Conservation (phyloP, 371 early-diverging fungal genomes). For the Apophysomyces ossiformis region DNA sequence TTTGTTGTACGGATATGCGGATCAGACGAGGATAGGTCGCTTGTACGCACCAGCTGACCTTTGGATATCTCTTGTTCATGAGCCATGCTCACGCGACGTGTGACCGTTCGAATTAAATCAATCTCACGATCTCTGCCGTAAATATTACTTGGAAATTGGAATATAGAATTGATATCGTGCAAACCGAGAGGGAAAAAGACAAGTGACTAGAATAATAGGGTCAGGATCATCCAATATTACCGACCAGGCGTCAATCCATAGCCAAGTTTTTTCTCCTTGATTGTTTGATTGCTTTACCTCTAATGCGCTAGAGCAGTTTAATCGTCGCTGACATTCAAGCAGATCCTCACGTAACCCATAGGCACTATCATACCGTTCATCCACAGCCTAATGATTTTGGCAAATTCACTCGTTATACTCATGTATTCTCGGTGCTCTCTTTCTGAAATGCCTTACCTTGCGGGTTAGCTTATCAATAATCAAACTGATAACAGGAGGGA, state of each 20-base stretch:
- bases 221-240: neutral
- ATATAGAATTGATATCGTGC: conserved; percentile 47
- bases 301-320: conserved; percentile 19
- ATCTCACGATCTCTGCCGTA: conserved; percentile 46
- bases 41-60: conserved; percentile 10
- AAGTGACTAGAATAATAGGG: conserved; percentile 24
- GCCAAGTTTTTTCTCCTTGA: neutral
- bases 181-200: conserved; percentile 43
- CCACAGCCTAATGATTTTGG: conserved; percentile 43
- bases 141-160: conserved; percentile 41
- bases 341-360: conserved; percentile 61
- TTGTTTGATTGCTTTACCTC: conserved; percentile 18
- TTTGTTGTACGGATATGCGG: conserved; percentile 11
- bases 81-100: conserved; percentile 24
- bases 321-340: conserved; percentile 45
- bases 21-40: neutral
- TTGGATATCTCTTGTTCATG: conserved; percentile 26
- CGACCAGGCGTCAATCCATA: too few relatives aligned
- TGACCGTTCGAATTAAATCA: conserved; percentile 33
- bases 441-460: conserved; percentile 37
- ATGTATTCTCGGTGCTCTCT: neutral
- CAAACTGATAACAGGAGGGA: conserved; percentile 54
- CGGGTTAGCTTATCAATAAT: conserved; percentile 63
- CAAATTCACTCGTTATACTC: neutral
- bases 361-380: conserved; percentile 59